Percentiles rank a stretch among this genome's conserved stretches.
Conservation (phyloP, 1,284 basidiomycete genomes). For the Nidula niveotomentosa region DNA sequence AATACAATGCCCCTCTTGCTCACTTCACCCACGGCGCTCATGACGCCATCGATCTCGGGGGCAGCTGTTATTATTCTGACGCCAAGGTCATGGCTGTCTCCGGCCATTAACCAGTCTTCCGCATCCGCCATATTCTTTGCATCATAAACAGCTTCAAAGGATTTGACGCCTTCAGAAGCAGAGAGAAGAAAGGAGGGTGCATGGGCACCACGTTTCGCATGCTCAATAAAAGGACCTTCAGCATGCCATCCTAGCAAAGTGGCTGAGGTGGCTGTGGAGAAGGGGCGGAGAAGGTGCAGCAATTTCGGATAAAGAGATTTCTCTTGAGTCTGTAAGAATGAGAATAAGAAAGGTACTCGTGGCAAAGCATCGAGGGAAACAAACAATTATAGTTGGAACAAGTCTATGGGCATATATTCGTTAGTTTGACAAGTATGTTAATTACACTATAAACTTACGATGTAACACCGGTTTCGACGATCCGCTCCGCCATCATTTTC, state of each 20-base stretch:
- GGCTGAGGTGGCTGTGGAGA: slow-evolving; percentile 58
- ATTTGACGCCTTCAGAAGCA: slow-evolving; percentile 57
- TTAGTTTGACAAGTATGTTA: too few species aligned
- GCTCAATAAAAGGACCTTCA: slow-evolving; percentile 86
- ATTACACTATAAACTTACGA: slow-evolving; percentile 49
- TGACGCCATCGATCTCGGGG: slow-evolving; percentile 83
- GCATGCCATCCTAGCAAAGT: slow-evolving; percentile 85
- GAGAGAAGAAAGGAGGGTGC: slow-evolving; percentile 65
- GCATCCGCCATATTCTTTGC: slow-evolving; percentile 54
- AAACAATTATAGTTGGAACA: slow-evolving; percentile 78
- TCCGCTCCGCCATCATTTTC: slow-evolving; percentile 68
- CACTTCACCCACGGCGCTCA: slow-evolving; percentile 64
- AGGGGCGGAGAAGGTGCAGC: slow-evolving; percentile 62
- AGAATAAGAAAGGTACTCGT: neutral
- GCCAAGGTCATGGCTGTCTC: slow-evolving; percentile 41
- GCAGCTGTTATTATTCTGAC: slow-evolving; percentile 87
- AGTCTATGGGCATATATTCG: slow-evolving; percentile 37
- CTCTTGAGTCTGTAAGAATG: slow-evolving; percentile 63
- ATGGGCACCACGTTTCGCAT: slow-evolving; percentile 81
- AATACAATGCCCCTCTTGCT: slow-evolving; percentile 71
- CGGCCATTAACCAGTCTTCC: slow-evolving; percentile 67
- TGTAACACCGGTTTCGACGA: slow-evolving; percentile 88
- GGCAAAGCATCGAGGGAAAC: slow-evolving; percentile 21
- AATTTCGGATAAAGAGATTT: slow-evolving; percentile 69
- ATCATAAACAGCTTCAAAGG: slow-evolving; percentile 79